phyloP scores from a whole-genome alignment of 202 grass and related monocot species.

The Bolboschoenoplectus hybrid region DNA sequence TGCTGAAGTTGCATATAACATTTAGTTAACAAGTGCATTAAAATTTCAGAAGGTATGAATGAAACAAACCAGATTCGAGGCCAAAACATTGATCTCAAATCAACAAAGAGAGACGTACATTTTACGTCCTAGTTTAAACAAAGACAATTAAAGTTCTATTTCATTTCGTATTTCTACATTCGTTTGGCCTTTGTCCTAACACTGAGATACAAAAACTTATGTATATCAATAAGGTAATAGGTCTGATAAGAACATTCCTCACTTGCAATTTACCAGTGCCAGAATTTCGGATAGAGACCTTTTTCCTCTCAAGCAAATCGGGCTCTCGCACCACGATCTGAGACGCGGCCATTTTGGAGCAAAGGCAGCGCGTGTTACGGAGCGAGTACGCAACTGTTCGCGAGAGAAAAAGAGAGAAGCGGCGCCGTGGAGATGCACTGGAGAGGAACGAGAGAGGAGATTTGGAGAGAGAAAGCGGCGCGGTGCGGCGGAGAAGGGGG shows the following conservation, averaged over 20 bases:
- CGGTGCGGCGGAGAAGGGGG: conserved; percentile 7
- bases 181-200: neutral
- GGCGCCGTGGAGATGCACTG: neutral
- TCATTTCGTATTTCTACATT: neutral
- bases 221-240: neutral
- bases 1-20: neutral
- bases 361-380: neutral
- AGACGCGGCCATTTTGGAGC: neutral
- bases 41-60: neutral
- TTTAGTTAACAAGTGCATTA: neutral
- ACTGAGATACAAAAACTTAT: neutral
- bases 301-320: conserved; percentile 54
- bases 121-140: neutral
- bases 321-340: conserved; percentile 52
- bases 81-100: neutral
- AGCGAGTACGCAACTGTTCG: neutral
- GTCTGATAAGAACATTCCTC: neutral
- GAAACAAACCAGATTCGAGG: neutral
- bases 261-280: conserved; percentile 68
- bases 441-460: neutral
- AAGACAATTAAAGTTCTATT: neutral
- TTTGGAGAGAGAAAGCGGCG: neutral
- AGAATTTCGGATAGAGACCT: conserved; percentile 57
- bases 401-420: conserved; percentile 16
- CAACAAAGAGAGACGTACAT: neutral